phyloP scores from a whole-genome alignment of 148 eudicot species.

The Persicaria tinctoria region DNA sequence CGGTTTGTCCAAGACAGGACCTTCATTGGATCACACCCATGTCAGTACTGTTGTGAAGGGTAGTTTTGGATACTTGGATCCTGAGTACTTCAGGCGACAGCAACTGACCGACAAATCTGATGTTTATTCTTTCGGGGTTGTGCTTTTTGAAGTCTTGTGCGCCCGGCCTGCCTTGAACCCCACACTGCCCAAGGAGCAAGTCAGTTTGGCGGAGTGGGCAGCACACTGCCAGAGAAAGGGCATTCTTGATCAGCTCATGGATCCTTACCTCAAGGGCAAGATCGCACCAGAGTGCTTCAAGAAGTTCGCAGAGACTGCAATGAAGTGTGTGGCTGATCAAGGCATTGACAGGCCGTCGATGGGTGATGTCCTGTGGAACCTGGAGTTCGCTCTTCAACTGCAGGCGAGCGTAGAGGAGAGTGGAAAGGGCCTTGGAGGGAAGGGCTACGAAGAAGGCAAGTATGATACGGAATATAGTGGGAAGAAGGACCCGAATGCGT shows the following conservation, averaged over 20 bases:
- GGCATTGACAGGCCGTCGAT: conserved; percentile 94
- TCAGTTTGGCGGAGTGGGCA: conserved; percentile 94
- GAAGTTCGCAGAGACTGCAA: conserved; percentile 85
- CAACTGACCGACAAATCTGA: conserved; percentile 92
- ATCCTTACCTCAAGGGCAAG: conserved; percentile 80
- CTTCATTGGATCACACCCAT: conserved; percentile 84
- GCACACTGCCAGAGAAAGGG: conserved; percentile 77
- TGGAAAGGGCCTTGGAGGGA: conserved; percentile 27
- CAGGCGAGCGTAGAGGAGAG: conserved; percentile 90
- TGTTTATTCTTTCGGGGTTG: conserved; percentile 92
- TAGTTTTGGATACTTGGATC: conserved; percentile 91
- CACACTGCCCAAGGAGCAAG: conserved; percentile 85
- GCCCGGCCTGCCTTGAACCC: conserved; percentile 97
- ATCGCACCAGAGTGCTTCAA: conserved; percentile 86
- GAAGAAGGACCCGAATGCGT: conserved; percentile 50
- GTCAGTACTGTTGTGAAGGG: conserved; percentile 97
- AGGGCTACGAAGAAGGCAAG: conserved; percentile 40
- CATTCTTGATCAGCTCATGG: conserved; percentile 64
- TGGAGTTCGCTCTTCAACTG: conserved; percentile 86
- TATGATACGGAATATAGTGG: conserved; percentile 38
- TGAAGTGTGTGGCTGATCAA: conserved; percentile 85
- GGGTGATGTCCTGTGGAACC: conserved; percentile 98
- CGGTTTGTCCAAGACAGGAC: conserved; percentile 91
- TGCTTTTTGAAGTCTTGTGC: conserved; percentile 80
- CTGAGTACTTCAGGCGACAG: conserved; percentile 90